Conservation (phyloP, 306 rosid genomes). For the Luffa acutangula region DNA sequence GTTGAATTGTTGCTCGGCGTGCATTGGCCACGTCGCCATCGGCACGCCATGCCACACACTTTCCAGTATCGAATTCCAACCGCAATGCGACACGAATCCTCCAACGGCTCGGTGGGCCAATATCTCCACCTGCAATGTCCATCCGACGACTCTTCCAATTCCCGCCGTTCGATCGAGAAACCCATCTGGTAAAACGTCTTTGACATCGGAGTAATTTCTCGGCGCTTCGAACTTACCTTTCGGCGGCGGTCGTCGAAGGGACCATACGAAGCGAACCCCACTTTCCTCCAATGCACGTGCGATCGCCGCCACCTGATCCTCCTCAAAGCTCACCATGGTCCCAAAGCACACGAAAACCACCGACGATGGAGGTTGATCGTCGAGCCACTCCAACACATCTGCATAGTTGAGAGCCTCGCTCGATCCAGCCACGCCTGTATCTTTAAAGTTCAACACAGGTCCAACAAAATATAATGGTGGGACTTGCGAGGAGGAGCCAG, state of each 20-base stretch:
- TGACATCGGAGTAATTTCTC: background rate
- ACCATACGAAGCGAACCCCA: background rate
- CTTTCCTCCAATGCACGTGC: slow-evolving; percentile 15
- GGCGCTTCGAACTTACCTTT: background rate
- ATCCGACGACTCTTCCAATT: slow-evolving; percentile 14
- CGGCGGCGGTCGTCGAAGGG: background rate
- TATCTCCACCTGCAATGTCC: slow-evolving; percentile 24
- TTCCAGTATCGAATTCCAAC: slow-evolving; percentile 27
- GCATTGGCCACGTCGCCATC: background rate
- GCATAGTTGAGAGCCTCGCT: background rate
- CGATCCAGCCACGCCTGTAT: background rate
- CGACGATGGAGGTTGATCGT: slow-evolving; percentile 13
- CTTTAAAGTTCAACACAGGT: background rate
- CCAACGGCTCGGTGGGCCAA: slow-evolving; percentile 18
- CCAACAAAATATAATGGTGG: background rate
- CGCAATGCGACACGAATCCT: slow-evolving; percentile 29
- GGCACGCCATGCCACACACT: slow-evolving; percentile 22
- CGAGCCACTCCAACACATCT: slow-evolving; percentile 16
- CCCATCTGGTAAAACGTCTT: background rate
- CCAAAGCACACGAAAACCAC: slow-evolving; percentile 31
- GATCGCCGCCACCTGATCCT: slow-evolving; percentile 13
- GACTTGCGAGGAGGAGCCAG: background rate
- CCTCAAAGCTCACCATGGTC: slow-evolving; percentile 18
- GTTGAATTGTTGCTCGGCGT: background rate
- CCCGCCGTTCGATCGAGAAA: slow-evolving; percentile 11